Evolutionary conservation across 1,284 basidiomycete genomes (phyloP).

Genomic region (Pascua sp.): DNA sequence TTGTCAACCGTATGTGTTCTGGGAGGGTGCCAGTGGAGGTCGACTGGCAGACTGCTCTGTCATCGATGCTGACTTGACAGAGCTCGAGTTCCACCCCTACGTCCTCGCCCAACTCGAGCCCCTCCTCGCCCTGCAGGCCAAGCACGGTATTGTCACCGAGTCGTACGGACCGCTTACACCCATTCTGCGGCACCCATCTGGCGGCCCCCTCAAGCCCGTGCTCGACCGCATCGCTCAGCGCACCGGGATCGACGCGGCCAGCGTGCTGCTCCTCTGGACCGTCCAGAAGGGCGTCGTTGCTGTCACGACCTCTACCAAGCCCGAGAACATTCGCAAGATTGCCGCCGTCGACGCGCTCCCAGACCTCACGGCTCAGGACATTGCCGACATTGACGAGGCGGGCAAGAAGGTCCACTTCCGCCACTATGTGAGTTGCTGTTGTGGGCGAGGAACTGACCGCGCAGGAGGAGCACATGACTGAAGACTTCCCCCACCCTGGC

Average conservation of each 20-base stretch:
- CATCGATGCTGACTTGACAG: not conserved
- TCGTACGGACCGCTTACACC: conserved; percentile 61
- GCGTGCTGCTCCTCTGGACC: conserved; percentile 63
- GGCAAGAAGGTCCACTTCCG: conserved; percentile 62
- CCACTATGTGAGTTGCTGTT: conserved; percentile 20
- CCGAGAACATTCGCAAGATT: conserved; percentile 62
- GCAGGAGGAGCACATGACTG: conserved; percentile 37
- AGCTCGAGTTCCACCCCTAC: conserved; percentile 75
- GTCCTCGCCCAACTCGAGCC: conserved; percentile 61
- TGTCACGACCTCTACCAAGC: conserved; percentile 68
- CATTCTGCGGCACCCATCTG: conserved; percentile 55
- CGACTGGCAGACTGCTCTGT: too few relatives aligned
- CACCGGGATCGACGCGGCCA: conserved; percentile 53
- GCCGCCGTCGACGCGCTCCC: conserved; percentile 57
- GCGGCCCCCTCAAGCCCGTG: conserved; percentile 57
- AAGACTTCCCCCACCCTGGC: conserved; percentile 41
- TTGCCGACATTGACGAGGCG: conserved; percentile 59
- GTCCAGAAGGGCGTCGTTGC: conserved; percentile 57
- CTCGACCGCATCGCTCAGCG: conserved; percentile 53
- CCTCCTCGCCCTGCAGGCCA: conserved; percentile 57
- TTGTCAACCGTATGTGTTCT: conserved; percentile 56
- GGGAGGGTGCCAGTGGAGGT: not conserved
- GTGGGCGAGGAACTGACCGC: too few relatives aligned
- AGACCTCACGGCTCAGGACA: conserved; percentile 62
- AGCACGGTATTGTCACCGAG: conserved; percentile 62